Percentiles rank a stretch among this genome's conserved stretches.
phyloP scores from a whole-genome alignment of 2,329 filamentous ascomycete species.

The Sclerotinia glacialis region DNA sequence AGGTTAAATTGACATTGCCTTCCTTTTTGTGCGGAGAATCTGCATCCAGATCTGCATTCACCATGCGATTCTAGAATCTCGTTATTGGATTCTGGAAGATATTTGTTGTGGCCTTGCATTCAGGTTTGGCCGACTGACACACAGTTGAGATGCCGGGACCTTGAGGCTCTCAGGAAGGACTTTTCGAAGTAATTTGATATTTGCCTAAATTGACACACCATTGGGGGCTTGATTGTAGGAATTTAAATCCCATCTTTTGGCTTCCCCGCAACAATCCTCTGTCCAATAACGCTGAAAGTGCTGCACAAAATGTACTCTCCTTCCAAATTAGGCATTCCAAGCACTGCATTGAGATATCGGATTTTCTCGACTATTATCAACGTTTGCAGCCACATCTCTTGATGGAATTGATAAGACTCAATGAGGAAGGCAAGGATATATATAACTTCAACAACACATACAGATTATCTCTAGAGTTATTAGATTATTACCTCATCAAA shows the following conservation, averaged over 20 bases:
- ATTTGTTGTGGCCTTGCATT: not conserved
- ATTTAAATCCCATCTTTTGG: not conserved
- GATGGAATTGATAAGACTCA: not conserved
- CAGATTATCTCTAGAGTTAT: too few relatives aligned
- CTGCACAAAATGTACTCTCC: not conserved
- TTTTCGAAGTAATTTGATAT: not conserved
- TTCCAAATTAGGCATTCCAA: conserved; percentile 8
- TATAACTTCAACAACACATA: too few relatives aligned
- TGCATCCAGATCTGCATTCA: not conserved
- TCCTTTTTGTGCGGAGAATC: conserved; percentile 7
- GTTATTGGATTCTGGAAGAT: not conserved
- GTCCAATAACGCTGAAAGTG: not conserved
- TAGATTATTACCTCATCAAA: too few relatives aligned
- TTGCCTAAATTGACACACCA: conserved; percentile 1
- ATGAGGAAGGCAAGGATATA: not conserved
- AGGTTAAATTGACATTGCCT: conserved; percentile 18
- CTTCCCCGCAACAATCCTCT: not conserved
- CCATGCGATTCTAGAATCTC: not conserved
- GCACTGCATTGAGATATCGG: not conserved
- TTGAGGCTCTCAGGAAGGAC: not conserved
- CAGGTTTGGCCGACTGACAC: not conserved
- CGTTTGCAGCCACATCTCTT: not conserved
- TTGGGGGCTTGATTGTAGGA: not conserved
- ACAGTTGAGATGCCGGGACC: not conserved
- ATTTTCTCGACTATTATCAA: not conserved